Base-by-base conservation (phyloP, 2,329 filamentous ascomycete genomes). In the Colletotrichum gloeosporioides region DNA sequence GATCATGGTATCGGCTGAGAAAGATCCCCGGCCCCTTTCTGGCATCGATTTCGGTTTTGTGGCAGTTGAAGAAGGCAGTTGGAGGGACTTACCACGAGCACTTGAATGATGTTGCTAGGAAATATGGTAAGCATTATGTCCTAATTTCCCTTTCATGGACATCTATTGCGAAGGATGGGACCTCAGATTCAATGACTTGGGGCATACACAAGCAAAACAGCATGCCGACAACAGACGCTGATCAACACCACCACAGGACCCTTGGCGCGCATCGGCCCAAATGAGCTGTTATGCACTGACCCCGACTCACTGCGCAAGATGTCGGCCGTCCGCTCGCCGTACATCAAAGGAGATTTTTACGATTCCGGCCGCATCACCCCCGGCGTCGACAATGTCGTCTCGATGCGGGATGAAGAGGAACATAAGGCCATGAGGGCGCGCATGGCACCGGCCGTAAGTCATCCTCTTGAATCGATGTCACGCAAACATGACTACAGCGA, bases 181-280 rank as follows among this genome's bases (percentile, higher is more conserved):
- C 44, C n/a, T 53, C 18, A 0, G n/a, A 63, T 32, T 22, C 29
- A 63, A 13, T n/a, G 32, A 1, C 31, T 22, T 15, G 59, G 29
- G 13, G n/a, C 29, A 7, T 34, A 18, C 29, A 34, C 59, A n/a
- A 44, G 15, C 39, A 49, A 57, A 1, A 49, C 10, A 27, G 8
- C 31, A 13, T 34, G 31, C 8, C 22, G 79, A 78, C 27, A 44
- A 76, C 10, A 75, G 77, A 49, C 9, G 53, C 72, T 75, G 22
- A 75, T 66, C 13, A 61, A 66, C 75, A 27, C 25, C 10, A 39
- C 27, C 29, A 8, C 62, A 81, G 85, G 85, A 3, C 79, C 83
- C 7, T 80, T 88, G 13, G 83, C 84, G 3, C 84, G 87, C 7
- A 84, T 88, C 39, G 87, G 86, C 0, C 87, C 87, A 12, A 86